Evolutionary conservation across 768 basidiomycete species (phyloP).

Genomic region (Rhizopogon vulgaris): DNA sequence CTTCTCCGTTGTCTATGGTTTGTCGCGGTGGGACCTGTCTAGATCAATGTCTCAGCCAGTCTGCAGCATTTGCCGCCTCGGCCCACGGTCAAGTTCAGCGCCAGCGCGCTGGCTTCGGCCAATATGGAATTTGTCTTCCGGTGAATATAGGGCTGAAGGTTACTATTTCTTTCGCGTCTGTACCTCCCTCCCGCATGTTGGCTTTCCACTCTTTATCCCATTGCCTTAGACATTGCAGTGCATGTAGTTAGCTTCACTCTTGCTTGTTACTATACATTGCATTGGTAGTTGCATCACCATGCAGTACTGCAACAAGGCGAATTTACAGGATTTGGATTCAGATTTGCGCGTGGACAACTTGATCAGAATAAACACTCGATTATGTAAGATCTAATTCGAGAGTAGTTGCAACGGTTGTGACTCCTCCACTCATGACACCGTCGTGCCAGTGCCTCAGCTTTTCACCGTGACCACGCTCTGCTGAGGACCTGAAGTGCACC

Average conservation of each 20-base stretch:
- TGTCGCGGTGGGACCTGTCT: not conserved
- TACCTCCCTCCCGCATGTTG: not conserved
- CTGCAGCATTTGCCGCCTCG: not conserved
- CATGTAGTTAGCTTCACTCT: not conserved
- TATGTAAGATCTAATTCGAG: too few relatives aligned
- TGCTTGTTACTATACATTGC: not conserved
- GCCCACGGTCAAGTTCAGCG: not conserved
- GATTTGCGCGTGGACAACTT: too few relatives aligned
- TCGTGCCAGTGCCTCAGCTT: too few relatives aligned
- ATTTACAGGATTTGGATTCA: too few relatives aligned
- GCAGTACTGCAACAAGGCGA: too few relatives aligned
- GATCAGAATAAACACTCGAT: too few relatives aligned
- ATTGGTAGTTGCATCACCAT: too few relatives aligned
- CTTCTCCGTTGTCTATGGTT: not conserved
- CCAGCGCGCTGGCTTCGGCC: conserved; percentile 3
- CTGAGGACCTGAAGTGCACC: too few relatives aligned
- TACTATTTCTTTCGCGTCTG: not conserved
- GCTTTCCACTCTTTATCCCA: not conserved
- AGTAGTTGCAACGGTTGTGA: too few relatives aligned
- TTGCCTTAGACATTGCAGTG: not conserved
- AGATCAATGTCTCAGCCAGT: not conserved
- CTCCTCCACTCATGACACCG: too few relatives aligned
- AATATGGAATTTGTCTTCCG: not conserved
- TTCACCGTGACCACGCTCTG: too few relatives aligned
- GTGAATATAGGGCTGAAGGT: not conserved